These are phyloP conservation scores for Gamarada debralockiae DNA, from an alignment of 495 filamentous ascomycete species.

Conservation along the genomic window DNA sequence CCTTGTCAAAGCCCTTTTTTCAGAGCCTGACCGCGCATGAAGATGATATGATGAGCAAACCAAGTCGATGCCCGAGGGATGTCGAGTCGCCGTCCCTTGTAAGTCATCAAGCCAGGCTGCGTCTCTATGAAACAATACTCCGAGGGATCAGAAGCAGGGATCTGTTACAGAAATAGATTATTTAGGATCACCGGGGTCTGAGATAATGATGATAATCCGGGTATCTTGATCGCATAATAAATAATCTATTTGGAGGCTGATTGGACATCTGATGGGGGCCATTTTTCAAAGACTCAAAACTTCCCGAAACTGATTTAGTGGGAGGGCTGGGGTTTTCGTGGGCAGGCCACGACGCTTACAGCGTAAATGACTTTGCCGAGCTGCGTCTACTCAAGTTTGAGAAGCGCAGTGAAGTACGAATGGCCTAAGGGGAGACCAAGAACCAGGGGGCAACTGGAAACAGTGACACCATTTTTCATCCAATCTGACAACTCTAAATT, in stretches of 20 bases:
- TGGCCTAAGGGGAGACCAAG: background rate
- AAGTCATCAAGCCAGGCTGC: constrained; percentile 12
- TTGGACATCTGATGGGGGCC: background rate
- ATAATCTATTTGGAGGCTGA: background rate
- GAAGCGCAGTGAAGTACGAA: constrained; percentile 14
- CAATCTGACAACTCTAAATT: background rate
- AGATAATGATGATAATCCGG: background rate
- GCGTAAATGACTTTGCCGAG: constrained; percentile 13
- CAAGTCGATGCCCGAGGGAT: constrained; percentile 7
- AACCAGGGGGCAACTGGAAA: background rate
- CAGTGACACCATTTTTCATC: background rate
- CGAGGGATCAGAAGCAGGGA: constrained; percentile 15
- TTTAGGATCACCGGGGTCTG: background rate
- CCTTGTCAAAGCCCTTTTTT: constrained; percentile 3
- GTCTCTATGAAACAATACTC: constrained; percentile 25
- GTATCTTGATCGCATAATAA: background rate
- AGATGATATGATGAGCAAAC: constrained; percentile 9
- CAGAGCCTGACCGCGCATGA: constrained; percentile 8
- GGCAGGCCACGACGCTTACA: background rate
- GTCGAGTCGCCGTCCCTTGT: constrained; percentile 7
- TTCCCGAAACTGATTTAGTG: background rate
- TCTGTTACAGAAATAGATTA: constrained; percentile 7
- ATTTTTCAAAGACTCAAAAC: background rate
- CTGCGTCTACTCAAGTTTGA: constrained; percentile 14
- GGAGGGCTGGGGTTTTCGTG: background rate